Conservation (phyloP, 345 rosid species). For the Euclidium syriacum region DNA sequence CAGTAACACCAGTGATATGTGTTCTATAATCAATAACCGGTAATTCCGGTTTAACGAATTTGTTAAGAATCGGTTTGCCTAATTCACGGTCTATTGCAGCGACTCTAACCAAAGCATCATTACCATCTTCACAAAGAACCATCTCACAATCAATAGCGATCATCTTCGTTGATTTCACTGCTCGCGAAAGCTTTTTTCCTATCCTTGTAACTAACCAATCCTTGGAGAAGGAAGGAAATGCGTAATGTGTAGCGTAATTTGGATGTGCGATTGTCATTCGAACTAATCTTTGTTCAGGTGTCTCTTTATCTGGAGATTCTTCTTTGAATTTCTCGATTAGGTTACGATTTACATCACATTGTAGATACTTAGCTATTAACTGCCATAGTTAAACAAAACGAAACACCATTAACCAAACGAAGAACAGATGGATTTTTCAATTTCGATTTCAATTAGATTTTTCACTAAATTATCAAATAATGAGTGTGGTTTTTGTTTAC, state of each 20-base stretch:
- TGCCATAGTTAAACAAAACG: no score
- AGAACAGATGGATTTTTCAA: no score
- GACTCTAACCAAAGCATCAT: slow-evolving; percentile 76
- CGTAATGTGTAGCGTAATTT: slow-evolving; percentile 36
- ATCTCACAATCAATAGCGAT: slow-evolving; percentile 97
- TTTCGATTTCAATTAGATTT: no score
- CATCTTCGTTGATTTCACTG: slow-evolving; percentile 39
- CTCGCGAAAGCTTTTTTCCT: slow-evolving; percentile 42
- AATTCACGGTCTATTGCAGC: slow-evolving; percentile 72
- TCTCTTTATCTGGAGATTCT: slow-evolving; percentile 38
- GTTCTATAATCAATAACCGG: slow-evolving; percentile 64
- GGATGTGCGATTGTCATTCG: slow-evolving; percentile 62
- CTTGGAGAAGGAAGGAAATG: slow-evolving; percentile 61
- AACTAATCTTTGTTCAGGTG: slow-evolving; percentile 74
- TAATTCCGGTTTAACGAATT: slow-evolving; percentile 63
- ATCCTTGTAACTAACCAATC: slow-evolving; percentile 61
- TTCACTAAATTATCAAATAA: neutral
- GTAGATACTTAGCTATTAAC: slow-evolving; percentile 45
- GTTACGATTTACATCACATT: slow-evolving; percentile 38
- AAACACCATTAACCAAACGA: no score
- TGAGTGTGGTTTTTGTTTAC: slow-evolving; percentile 15
- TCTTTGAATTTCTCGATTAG: slow-evolving; percentile 34
- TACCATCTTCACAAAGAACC: slow-evolving; percentile 94
- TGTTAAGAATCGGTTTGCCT: no score
- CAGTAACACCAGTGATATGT: slow-evolving; percentile 73